Base-by-base conservation (phyloP, 371 early-diverging fungal genomes). In the Zychaea mexicana region DNA sequence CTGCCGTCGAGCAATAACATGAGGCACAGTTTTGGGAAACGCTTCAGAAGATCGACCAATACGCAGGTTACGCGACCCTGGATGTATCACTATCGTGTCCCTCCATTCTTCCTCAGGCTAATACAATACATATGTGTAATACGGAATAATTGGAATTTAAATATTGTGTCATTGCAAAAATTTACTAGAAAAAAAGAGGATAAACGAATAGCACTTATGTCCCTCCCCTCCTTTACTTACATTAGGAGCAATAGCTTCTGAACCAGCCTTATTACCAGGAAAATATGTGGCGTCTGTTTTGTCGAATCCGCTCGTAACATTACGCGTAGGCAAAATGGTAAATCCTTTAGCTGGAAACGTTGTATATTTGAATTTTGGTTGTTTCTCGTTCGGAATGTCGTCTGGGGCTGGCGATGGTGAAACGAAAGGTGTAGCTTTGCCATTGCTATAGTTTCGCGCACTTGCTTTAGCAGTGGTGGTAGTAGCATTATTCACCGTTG, bases 31-130 rank as follows among this genome's bases (percentile, higher is more conserved):
- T 15, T 72, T 72, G 0, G 96, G 95, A 52, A 92, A 87, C 0
- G 95, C 89, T 60, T 96, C 94, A 5, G 90, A 88, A 3, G 94
- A 91, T 17, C 85, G 74, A 7, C 95, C 95, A 17, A 95, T 84
- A 49, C 93, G 84, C 46, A 94, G 73, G 67, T 85, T 85, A 52
- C 89, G 82, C 52, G 95, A 95, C 28, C 96, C 96, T 10, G 95
- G 92, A 52, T 96, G 94, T 54, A 96, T 89, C 6, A 96, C 85
- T 45, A 95, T 86, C 15, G 91, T 87, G 59, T 90, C 83, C 31
- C 66, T 67, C 69, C 76, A 76, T 65, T 83, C 84, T 61, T 77
- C 76, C 21, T 77, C 78, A 24, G 81, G 64, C 79, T 81, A 70
- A 39, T 13, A 33, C 39, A 28, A 31, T 30, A 36, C 19, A 31